Evolutionary conservation across 306 rosid species (phyloP), one percentile per base, ranked within the genome.

Genomic region (Luffa acutangula): DNA sequence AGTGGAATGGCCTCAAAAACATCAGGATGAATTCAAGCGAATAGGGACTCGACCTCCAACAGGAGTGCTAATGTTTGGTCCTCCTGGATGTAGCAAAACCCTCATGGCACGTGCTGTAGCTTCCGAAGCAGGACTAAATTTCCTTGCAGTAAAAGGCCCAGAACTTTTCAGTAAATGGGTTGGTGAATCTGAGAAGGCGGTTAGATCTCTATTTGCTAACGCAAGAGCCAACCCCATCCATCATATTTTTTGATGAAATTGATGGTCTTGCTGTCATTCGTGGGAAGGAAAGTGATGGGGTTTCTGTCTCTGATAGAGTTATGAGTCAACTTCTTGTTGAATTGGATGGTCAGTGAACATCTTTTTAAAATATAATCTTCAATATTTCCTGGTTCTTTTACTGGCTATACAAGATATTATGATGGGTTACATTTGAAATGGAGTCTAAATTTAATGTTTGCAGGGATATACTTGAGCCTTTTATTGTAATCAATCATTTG

Each of bases 171-270:
- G 97, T 81, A 94, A 94, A 87, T 94, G 98, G 98, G 98, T 94
- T 81, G 98, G 97, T 54, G 98, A 94, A 88, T 94, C 98, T 75
- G 97, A 94, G 95, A 92, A 94, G 89, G 98, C 94, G 72, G 98
- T 92, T 77, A 92, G 86, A 85, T 85, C 96, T 57, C 82, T 94
- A 80, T 94, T 94, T 77, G 92, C 96, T n/a, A 94, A 91, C 83
- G 97, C 97, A 62, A 89, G 95, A 90, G 91, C 90, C 62, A 92
- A 92, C 98, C n/a, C 98, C 98, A 74, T 91, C 98, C 77, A 89
- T 92, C 63, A 84, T 91, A 65, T 94, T 94, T 85, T 92, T 91
- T 67, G 95, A 94, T 88, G 98, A 94, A 90, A 89, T 92, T 79
- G 98, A 94, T 62, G 83, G 97, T 81, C 93, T 92, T 57, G 98